phyloP scores from a whole-genome alignment of 2,329 filamentous ascomycete species.

The Juglanconis juglandina region DNA sequence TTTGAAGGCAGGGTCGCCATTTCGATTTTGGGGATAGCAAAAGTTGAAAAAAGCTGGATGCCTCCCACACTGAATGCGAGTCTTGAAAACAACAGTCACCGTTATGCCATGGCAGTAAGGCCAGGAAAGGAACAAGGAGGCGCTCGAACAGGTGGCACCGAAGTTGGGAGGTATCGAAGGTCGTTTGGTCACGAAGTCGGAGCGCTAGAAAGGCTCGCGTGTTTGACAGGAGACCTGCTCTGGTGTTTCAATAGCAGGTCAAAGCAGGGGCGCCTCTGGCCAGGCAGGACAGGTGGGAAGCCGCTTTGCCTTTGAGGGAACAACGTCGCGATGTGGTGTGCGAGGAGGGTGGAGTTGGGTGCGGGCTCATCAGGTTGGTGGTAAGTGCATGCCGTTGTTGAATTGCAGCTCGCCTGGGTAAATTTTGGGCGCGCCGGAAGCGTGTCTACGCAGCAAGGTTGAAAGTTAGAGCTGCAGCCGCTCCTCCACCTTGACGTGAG shows the following conservation, averaged over 20 bases:
- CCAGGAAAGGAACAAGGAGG: neutral
- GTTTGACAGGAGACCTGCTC: neutral
- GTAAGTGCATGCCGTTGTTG: neutral
- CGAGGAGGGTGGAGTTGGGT: neutral
- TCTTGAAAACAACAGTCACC: conserved; percentile 5
- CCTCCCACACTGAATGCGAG: conserved; percentile 13
- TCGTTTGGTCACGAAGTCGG: neutral
- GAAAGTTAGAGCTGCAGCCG: neutral
- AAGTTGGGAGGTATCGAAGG: conserved; percentile 3
- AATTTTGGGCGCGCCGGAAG: conserved; percentile 14
- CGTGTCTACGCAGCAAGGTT: neutral
- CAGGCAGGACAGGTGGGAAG: neutral
- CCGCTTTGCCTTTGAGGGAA: neutral
- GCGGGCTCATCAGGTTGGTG: neutral
- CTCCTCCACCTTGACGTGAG: conserved; percentile 2
- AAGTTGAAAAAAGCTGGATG: conserved; percentile 1
- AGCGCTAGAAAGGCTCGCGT: neutral
- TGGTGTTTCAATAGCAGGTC: neutral
- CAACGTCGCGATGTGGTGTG: neutral
- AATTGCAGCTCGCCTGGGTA: neutral
- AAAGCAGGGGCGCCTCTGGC: neutral
- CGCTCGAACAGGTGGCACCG: neutral
- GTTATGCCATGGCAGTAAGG: conserved; percentile 17
- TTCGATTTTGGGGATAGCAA: conserved; percentile 1
- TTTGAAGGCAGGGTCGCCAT: conserved; percentile 17